phyloP scores from a whole-genome alignment of 768 basidiomycete species.

The Macrolepiota albuminosa region DNA sequence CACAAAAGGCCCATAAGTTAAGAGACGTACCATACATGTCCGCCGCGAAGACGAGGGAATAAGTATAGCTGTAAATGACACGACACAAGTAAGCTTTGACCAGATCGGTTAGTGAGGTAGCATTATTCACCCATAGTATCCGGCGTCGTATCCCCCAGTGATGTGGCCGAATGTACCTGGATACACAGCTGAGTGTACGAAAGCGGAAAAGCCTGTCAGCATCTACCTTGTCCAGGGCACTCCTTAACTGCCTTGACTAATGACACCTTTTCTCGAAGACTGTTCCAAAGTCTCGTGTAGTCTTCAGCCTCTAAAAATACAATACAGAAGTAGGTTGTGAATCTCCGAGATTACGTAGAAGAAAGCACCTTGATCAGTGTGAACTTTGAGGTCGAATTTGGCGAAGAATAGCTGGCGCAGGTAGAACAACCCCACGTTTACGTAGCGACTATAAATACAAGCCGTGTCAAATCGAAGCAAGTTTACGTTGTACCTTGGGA shows the following conservation, averaged over 20 bases:
- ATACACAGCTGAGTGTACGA: slow-evolving; percentile 6
- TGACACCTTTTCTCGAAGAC: slow-evolving; percentile 63
- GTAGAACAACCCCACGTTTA: slow-evolving; percentile 79
- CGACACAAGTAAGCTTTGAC: background rate
- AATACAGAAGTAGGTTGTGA: background rate
- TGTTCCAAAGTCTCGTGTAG: slow-evolving; percentile 78
- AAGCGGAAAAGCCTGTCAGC: background rate
- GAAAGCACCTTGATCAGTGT: slow-evolving; percentile 56
- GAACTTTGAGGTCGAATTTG: slow-evolving; percentile 71
- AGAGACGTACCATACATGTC: slow-evolving; percentile 49
- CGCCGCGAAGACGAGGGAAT: slow-evolving; percentile 61
- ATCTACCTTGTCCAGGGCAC: slow-evolving; percentile 61
- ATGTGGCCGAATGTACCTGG: slow-evolving; percentile 68
- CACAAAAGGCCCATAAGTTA: background rate
- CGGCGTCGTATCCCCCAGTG: slow-evolving; percentile 64
- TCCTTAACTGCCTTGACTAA: slow-evolving; percentile 58
- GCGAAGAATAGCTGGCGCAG: slow-evolving; percentile 84
- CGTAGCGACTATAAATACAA: slow-evolving; percentile 49
- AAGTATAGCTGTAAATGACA: slow-evolving; percentile 44
- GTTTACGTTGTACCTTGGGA: background rate
- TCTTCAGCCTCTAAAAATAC: slow-evolving; percentile 47
- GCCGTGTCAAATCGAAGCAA: background rate
- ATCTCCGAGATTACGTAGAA: background rate
- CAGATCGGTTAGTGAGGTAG: background rate
- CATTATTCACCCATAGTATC: slow-evolving; percentile 55